Evolutionary conservation across 2,329 filamentous ascomycete genomes (phyloP).

Genomic region (Colletotrichum karsti): DNA sequence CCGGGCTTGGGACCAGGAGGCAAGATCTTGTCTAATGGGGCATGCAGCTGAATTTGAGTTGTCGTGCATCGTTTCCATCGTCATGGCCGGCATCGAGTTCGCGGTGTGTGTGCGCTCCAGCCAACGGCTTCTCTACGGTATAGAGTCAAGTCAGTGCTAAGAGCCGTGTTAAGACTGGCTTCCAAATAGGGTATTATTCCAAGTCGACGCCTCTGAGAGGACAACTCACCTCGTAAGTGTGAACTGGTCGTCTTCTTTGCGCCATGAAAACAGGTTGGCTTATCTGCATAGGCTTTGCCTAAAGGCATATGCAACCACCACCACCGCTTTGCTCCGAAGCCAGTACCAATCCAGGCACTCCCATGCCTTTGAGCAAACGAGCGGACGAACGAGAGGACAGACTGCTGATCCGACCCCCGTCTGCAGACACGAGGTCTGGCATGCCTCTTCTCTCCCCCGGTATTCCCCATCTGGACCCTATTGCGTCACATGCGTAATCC

Average conservation of each 20-base stretch:
- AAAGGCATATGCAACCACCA: neutral
- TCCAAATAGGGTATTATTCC: neutral
- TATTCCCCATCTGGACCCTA: neutral
- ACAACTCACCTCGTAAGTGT: neutral
- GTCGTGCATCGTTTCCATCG: conserved; percentile 10
- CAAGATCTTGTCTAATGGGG: conserved; percentile 15
- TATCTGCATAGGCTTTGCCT: conserved; percentile 4
- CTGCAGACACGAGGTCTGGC: conserved; percentile 16
- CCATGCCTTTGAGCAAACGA: neutral
- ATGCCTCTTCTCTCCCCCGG: neutral
- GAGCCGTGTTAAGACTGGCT: conserved; percentile 8
- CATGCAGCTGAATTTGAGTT: conserved; percentile 29
- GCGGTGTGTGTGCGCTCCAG: neutral
- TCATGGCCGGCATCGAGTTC: neutral
- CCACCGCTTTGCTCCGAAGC: conserved; percentile 23
- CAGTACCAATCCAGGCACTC: conserved; percentile 11
- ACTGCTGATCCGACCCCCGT: neutral
- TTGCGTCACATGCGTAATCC: conserved; percentile 22
- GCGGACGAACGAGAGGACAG: conserved; percentile 8
- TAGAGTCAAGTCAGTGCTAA: neutral
- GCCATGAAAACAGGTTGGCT: neutral
- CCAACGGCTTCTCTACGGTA: neutral
- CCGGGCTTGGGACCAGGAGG: conserved; percentile 3
- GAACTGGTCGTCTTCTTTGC: neutral
- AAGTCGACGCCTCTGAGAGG: neutral